Evolutionary conservation across 257 asterid genomes (phyloP), one percentile per base, ranked within the genome.

Genomic region (Leonotis leonurus): DNA sequence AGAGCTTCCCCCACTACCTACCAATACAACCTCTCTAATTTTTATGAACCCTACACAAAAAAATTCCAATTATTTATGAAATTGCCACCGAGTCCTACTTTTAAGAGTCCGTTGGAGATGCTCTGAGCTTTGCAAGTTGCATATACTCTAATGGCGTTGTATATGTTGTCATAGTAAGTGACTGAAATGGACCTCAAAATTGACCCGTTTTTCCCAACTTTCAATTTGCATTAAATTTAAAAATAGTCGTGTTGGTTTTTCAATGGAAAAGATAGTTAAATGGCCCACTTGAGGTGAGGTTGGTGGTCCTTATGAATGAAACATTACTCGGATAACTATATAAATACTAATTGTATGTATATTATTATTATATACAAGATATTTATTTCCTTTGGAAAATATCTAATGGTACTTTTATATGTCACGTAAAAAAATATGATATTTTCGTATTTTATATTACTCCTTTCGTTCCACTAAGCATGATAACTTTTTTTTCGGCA

Each of bases 71-170:
- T n/a, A n/a, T n/a, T n/a, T n/a, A n/a, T n/a, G n/a, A n/a, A n/a
- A n/a, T n/a, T n/a, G n/a, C n/a, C n/a, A n/a, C n/a, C n/a, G n/a
- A n/a, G n/a, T n/a, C n/a, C n/a, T n/a, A n/a, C n/a, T n/a, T n/a
- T n/a, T n/a, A n/a, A n/a, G n/a, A n/a, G n/a, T n/a, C n/a, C n/a
- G n/a, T n/a, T n/a, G n/a, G n/a, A n/a, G n/a, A n/a, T n/a, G n/a
- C n/a, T n/a, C n/a, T 13, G 46, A 45, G 62, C 13, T 27, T 27
- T 46, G 52, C 59, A 65, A 74, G 53, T 69, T 68, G 79, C 30
- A 17, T 59, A 20, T 29, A 59, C 65, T n/a, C n/a, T n/a, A n/a
- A n/a, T n/a, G n/a, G n/a, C n/a, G n/a, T n/a, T n/a, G n/a, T n/a
- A n/a, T n/a, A n/a, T 67, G 36, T 18, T 24, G 11, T 5, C 21